Evolutionary conservation across 192 early-diverging fungal species (phyloP), one percentile per base, ranked within the genome.

Genomic region (Spizellomyces punctatus): DNA sequence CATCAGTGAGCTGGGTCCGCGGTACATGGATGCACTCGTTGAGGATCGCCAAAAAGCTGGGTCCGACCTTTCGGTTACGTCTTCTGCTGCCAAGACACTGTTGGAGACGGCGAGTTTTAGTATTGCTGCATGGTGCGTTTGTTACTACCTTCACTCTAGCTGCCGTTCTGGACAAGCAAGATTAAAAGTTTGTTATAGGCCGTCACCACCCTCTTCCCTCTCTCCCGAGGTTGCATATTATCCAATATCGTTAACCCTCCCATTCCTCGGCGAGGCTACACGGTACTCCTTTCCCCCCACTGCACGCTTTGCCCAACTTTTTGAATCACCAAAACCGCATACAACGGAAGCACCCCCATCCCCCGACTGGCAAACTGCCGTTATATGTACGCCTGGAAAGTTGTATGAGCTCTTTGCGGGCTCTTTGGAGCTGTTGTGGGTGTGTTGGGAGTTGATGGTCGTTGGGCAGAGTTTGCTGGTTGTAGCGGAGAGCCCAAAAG

Each of bases 361-460:
- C 27, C 27, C 27, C 27, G 27, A 36, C 3, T 36, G 27, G 27
- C 27, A 41, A 45, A 50, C 46, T 6, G 5, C 59, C 59, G 59
- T 61, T 41, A 45, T 83, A 87, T 61, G 90, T 86, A 12, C 89
- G 86, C 77, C 88, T 72, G 59, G 90, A 82, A 64, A 90, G 79
- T 66, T 88, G 89, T 79, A 93, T 90, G 59, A 88, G 82, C 67
- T 91, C 83, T 83, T 97, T 93, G 77, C 88, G 83, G 67, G 90
- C 84, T 80, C 92, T 44, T 80, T 95, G 19, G 91, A 90, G 36
- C 88, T 93, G 70, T 71, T 96, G 66, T 98, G 95, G 94, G 75
- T 89, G 58, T 88, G 91, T 63, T 99, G 95, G 95, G 96, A 99
- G 82, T 82, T 98, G 67, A 91, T 99, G 86, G 80, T 96, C 16